Evolutionary conservation across 257 asterid genomes (phyloP).

Genomic region (Solanum peruvianum): DNA sequence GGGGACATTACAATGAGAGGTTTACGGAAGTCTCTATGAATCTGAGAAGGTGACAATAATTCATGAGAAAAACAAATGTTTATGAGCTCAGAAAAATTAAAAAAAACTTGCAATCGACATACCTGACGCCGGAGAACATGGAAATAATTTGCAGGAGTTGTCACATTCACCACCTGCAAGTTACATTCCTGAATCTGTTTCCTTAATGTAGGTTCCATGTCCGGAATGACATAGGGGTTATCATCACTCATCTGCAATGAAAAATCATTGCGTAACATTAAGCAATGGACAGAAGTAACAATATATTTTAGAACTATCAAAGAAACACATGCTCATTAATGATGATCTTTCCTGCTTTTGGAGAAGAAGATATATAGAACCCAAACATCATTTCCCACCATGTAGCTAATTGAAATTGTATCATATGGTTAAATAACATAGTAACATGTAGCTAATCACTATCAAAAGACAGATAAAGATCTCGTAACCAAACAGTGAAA

Average conservation of each 20-base stretch:
- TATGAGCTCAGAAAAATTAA: background rate
- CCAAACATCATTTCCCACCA: background rate
- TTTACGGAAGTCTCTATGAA: slow-evolving; percentile 88
- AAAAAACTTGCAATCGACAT: slow-evolving; percentile 13
- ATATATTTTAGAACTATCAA: background rate
- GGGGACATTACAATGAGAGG: slow-evolving; percentile 96
- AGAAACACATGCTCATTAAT: background rate
- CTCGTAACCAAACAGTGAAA: background rate
- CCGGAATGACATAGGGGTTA: slow-evolving; percentile 79
- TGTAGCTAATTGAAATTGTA: background rate
- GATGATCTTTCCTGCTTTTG: background rate
- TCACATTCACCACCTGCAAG: slow-evolving; percentile 98
- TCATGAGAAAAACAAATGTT: slow-evolving; percentile 9
- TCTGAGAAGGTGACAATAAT: slow-evolving; percentile 24
- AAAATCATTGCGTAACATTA: background rate
- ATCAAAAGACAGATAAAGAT: background rate
- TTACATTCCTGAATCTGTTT: slow-evolving; percentile 95
- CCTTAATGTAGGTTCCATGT: slow-evolving; percentile 89
- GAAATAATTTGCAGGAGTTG: slow-evolving; percentile 98
- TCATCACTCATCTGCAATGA: slow-evolving; percentile 92
- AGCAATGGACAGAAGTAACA: background rate
- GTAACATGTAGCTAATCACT: background rate
- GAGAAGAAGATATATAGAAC: background rate
- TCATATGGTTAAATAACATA: background rate
- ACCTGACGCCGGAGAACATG: slow-evolving; percentile 97